A percentile compares a stretch with the other conserved stretches of the same genome.
phyloP scores from a whole-genome alignment of 768 basidiomycete species.

The Austroboletus festivus region DNA sequence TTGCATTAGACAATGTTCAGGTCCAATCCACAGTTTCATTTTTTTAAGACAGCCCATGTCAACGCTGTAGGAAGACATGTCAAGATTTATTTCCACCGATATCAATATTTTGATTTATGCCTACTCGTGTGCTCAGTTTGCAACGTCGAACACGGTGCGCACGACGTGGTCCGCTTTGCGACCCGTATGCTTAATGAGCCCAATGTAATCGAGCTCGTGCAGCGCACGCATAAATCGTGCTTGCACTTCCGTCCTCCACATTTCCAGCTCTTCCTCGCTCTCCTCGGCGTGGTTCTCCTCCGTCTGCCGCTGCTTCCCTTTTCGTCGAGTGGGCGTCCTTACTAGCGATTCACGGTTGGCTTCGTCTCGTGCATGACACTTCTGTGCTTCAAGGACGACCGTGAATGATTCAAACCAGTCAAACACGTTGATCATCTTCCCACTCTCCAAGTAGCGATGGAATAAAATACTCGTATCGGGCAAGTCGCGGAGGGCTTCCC shows the following conservation, averaged over 20 bases:
- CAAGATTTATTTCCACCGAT: too few relatives aligned
- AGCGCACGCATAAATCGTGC: slow-evolving; percentile 76
- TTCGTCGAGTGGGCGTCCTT: slow-evolving; percentile 21
- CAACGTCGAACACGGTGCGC: slow-evolving; percentile 58
- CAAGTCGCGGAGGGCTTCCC: slow-evolving; percentile 45
- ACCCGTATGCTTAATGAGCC: slow-evolving; percentile 76
- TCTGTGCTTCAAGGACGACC: slow-evolving; percentile 60
- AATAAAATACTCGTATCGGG: slow-evolving; percentile 80
- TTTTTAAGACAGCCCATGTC: too few relatives aligned
- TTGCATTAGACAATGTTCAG: too few relatives aligned
- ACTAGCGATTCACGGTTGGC: background rate
- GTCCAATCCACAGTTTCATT: too few relatives aligned
- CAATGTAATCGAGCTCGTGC: slow-evolving; percentile 80
- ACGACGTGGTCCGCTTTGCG: slow-evolving; percentile 76
- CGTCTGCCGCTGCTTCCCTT: slow-evolving; percentile 24
- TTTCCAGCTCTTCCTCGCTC: slow-evolving; percentile 39
- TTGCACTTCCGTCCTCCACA: slow-evolving; percentile 64
- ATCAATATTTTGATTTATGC: too few relatives aligned
- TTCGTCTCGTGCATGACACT: slow-evolving; percentile 6
- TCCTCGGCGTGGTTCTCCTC: slow-evolving; percentile 23
- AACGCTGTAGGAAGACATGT: too few relatives aligned
- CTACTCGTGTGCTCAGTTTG: slow-evolving; percentile 12
- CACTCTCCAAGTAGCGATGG: slow-evolving; percentile 71
- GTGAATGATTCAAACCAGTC: slow-evolving; percentile 86
- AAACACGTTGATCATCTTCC: slow-evolving; percentile 80